Evolutionary conservation across 2,329 filamentous ascomycete genomes (phyloP).

Genomic region (Neophaeococcomyces aloes): DNA sequence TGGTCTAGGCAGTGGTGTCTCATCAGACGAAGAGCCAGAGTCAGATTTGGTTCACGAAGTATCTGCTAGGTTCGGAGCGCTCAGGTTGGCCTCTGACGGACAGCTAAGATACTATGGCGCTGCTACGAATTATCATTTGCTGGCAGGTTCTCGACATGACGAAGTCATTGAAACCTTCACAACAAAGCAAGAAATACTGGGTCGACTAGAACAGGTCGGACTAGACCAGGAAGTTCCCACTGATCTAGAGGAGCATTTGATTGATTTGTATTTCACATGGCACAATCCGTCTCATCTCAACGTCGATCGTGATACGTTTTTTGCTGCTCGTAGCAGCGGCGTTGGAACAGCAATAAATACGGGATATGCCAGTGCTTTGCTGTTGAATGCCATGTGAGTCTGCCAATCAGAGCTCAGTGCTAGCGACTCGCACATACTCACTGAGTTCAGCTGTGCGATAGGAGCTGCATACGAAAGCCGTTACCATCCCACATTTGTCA

Average conservation of each 20-base stretch:
- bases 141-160: slow-evolving; percentile 32
- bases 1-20: not conserved
- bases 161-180: slow-evolving; percentile 29
- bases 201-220: slow-evolving; percentile 25
- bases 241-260: slow-evolving; percentile 35
- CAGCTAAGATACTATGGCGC: slow-evolving; percentile 37
- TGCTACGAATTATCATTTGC: slow-evolving; percentile 35
- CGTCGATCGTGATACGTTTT: slow-evolving; percentile 29
- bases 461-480: slow-evolving; percentile 1
- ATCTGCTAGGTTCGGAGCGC: slow-evolving; percentile 28
- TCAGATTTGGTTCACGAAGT: slow-evolving; percentile 1
- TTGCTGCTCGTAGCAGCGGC: slow-evolving; percentile 29
- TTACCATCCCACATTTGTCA: slow-evolving; percentile 3
- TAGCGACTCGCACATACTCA: not conserved
- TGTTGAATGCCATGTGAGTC: not conserved
- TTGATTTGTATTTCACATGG: slow-evolving; percentile 40
- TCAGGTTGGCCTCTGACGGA: slow-evolving; percentile 35
- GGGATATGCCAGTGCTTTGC: not conserved
- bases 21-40: not conserved
- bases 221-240: slow-evolving; percentile 33
- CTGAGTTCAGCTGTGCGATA: not conserved
- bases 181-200: not conserved
- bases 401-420: not conserved
- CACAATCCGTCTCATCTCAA: slow-evolving; percentile 39
- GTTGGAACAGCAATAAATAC: not conserved